phyloP scores from a whole-genome alignment of 78 protist genomes.

The Emiliania huxleyi region DNA sequence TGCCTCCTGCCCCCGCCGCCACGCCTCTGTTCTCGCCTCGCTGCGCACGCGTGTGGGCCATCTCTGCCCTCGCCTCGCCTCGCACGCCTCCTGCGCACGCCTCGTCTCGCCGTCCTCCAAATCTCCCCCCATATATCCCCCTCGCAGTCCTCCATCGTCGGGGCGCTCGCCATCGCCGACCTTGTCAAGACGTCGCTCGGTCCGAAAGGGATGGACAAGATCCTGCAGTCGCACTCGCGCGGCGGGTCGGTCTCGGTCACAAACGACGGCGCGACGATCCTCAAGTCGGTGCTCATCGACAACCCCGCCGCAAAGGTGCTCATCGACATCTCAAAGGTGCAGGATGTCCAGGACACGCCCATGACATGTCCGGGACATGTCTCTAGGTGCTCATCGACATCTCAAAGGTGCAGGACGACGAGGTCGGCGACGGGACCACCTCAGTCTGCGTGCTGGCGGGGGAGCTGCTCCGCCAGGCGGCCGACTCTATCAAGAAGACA shows the following conservation, averaged over 20 bases:
- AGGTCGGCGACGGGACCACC: slow-evolving; percentile 99
- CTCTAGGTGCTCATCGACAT: slow-evolving; percentile 75
- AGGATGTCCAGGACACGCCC: slow-evolving; percentile 90
- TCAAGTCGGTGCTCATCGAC: slow-evolving; percentile 84
- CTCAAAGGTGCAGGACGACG: slow-evolving; percentile 94
- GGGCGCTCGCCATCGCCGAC: slow-evolving; percentile 97
- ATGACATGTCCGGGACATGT: too few relatives aligned
- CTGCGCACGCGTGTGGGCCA: not conserved
- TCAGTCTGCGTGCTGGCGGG: slow-evolving; percentile 94
- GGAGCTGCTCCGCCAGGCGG: slow-evolving; percentile 97
- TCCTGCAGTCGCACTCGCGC: slow-evolving; percentile 70
- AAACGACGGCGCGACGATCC: slow-evolving; percentile 99
- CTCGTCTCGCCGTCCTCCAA: too few relatives aligned
- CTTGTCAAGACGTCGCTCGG: slow-evolving; percentile 98
- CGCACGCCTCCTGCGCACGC: not conserved
- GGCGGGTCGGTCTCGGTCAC: slow-evolving; percentile 73
- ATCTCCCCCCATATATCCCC: not conserved
- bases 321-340: slow-evolving; percentile 86
- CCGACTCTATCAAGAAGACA: slow-evolving; percentile 78
- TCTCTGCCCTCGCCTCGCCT: not conserved
- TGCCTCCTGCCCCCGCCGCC: not conserved
- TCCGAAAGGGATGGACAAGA: slow-evolving; percentile 99
- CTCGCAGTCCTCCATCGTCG: slow-evolving; percentile 52
- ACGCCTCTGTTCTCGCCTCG: too few relatives aligned
- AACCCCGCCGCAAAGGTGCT: slow-evolving; percentile 36